Conservation (phyloP, 805 yeast species). For the Clavispora asparagi region DNA sequence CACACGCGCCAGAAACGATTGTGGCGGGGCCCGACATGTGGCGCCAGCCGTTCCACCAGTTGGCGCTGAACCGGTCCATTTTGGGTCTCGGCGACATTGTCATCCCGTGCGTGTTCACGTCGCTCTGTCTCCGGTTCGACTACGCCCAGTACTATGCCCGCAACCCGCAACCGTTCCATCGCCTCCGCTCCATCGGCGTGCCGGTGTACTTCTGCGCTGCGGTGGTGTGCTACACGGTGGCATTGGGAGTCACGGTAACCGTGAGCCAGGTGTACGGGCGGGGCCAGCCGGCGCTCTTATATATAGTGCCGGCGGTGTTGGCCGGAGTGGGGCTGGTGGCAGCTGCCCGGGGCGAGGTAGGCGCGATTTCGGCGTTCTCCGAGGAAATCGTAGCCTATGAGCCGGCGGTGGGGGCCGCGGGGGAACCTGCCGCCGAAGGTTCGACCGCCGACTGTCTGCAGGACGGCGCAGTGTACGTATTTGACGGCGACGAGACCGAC, state of each 20-base stretch:
- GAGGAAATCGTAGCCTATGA: conserved; percentile 21
- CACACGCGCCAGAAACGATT: conserved; percentile 17
- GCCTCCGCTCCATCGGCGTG: conserved; percentile 32
- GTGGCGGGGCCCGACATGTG: neutral
- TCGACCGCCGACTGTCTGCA: neutral
- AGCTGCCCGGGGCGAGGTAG: conserved; percentile 36
- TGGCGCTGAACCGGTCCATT: conserved; percentile 22
- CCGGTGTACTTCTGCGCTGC: conserved; percentile 44
- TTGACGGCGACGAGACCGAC: conserved; percentile 10
- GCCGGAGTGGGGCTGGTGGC: conserved; percentile 31
- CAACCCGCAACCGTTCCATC: conserved; percentile 11
- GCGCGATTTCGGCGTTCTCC: conserved; percentile 32
- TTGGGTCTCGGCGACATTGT: conserved; percentile 67
- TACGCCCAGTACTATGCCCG: conserved; percentile 24
- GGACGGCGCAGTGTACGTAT: neutral
- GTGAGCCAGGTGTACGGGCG: conserved; percentile 32
- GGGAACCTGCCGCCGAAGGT: neutral
- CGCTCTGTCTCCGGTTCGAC: conserved; percentile 54
- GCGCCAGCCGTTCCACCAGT: neutral
- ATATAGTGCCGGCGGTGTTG: conserved; percentile 48
- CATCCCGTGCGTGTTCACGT: conserved; percentile 51
- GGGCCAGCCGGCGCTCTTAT: conserved; percentile 68
- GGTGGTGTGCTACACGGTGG: conserved; percentile 45
- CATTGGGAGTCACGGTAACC: conserved; percentile 38
- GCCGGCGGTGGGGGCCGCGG: conserved; percentile 1